Conservation (phyloP, 768 basidiomycete genomes). For the Hysterangium stoloniferum region DNA sequence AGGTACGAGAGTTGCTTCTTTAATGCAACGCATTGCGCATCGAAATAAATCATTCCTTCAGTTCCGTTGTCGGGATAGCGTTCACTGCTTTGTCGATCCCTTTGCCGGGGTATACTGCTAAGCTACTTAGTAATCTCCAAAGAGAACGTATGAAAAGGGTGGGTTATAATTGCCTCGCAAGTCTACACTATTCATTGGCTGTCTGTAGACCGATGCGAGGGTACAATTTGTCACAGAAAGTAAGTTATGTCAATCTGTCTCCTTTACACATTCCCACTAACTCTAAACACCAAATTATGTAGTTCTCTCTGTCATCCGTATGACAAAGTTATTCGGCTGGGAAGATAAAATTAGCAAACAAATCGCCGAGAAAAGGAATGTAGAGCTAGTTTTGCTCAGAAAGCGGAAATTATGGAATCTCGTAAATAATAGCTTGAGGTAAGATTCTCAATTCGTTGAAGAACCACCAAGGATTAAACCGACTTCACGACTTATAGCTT, state of each 20-base stretch:
- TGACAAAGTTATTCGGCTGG: slow-evolving; percentile 38
- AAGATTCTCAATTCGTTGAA: not conserved
- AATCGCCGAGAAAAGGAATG: slow-evolving; percentile 26
- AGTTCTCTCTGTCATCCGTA: slow-evolving; percentile 24
- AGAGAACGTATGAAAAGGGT: slow-evolving; percentile 23
- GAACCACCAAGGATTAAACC: too few species aligned
- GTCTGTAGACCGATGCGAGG: slow-evolving; percentile 27
- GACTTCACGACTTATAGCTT: slow-evolving; percentile 15
- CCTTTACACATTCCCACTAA: too few species aligned
- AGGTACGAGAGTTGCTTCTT: slow-evolving; percentile 14
- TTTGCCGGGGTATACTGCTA: slow-evolving; percentile 28
- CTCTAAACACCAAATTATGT: slow-evolving; percentile 1
- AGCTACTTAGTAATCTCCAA: slow-evolving; percentile 23
- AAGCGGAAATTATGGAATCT: slow-evolving; percentile 24
- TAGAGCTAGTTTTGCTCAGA: slow-evolving; percentile 26
- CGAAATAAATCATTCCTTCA: slow-evolving; percentile 10
- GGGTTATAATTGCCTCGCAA: not conserved
- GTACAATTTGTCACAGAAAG: slow-evolving; percentile 30
- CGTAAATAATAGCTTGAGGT: slow-evolving; percentile 22
- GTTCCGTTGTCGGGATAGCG: slow-evolving; percentile 29
- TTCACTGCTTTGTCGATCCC: slow-evolving; percentile 28
- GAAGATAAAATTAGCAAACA: slow-evolving; percentile 27
- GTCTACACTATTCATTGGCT: not conserved
- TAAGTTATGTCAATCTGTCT: slow-evolving; percentile 6
- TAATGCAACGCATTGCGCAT: not conserved